Evolutionary conservation across 2,329 filamentous ascomycete genomes (phyloP).

Genomic region (Xylariaceae sp.): DNA sequence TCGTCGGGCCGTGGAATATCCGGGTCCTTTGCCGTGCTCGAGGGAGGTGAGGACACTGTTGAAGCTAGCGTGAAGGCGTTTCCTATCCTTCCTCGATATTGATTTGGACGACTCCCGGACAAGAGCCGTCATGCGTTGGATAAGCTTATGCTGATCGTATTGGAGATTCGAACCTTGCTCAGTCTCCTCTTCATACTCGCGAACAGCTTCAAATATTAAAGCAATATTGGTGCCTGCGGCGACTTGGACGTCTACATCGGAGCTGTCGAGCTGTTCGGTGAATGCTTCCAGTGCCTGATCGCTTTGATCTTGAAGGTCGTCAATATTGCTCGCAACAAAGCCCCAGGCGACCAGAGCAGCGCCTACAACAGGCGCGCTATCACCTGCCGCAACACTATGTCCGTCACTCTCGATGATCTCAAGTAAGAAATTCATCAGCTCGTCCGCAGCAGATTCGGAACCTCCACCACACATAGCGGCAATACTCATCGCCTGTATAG

Average conservation of each 20-base stretch:
- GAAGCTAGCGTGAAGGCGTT: conserved; percentile 45
- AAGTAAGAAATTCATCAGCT: conserved; percentile 70
- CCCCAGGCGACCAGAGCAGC: conserved; percentile 77
- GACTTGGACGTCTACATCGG: conserved; percentile 68
- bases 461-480: conserved; percentile 73
- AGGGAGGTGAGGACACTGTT: conserved; percentile 52
- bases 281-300: conserved; percentile 74
- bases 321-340: conserved; percentile 71
- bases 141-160: conserved; percentile 47
- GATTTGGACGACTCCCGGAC: conserved; percentile 45
- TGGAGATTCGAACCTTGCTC: conserved; percentile 46
- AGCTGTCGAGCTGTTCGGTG: conserved; percentile 78
- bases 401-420: conserved; percentile 80
- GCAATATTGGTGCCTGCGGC: conserved; percentile 78
- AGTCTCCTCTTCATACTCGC: conserved; percentile 45
- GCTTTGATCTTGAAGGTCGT: conserved; percentile 68
- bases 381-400: conserved; percentile 63
- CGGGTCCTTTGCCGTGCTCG: conserved; percentile 50
- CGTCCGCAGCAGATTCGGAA: conserved; percentile 61
- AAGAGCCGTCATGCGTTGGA: conserved; percentile 45
- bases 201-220: conserved; percentile 70
- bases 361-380: conserved; percentile 66
- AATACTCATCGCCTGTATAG: conserved; percentile 71
- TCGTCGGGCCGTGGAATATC: conserved; percentile 47
- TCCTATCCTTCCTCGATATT: conserved; percentile 47